Evolutionary conservation across 2,329 filamentous ascomycete species (phyloP).

Genomic region (Trematosphaeria pertusa): DNA sequence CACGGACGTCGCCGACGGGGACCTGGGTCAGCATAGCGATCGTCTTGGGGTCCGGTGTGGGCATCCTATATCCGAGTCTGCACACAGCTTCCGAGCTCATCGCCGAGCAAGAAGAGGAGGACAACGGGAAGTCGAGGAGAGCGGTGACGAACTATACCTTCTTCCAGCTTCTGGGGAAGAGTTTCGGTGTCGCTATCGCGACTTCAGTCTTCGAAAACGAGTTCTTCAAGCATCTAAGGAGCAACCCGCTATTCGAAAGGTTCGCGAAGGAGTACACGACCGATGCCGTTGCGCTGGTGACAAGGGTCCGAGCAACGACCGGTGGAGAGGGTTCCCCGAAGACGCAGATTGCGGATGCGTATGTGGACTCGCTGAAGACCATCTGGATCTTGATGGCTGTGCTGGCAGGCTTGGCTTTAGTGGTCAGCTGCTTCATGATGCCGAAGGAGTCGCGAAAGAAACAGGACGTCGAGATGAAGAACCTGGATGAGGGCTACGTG

Average conservation of each 20-base stretch:
- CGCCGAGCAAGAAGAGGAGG: constrained; percentile 8
- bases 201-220: constrained; percentile 51
- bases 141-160: constrained; percentile 56
- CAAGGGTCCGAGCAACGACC: constrained; percentile 29
- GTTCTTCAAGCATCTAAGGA: constrained; percentile 27
- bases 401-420: constrained; percentile 28
- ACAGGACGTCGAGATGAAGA: constrained; percentile 8
- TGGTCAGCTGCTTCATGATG: constrained; percentile 27
- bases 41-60: constrained; percentile 50
- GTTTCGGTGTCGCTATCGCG: constrained; percentile 56
- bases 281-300: constrained; percentile 33
- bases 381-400: constrained; percentile 41
- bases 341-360: constrained; percentile 27
- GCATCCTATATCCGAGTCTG: constrained; percentile 51
- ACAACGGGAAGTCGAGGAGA: constrained; percentile 15
- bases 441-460: constrained; percentile 3
- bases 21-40: constrained; percentile 55
- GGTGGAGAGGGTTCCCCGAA: constrained; percentile 15
- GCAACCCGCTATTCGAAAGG: constrained; percentile 22
- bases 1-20: constrained; percentile 43
- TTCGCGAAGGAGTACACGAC: constrained; percentile 27
- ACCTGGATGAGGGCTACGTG: constrained; percentile 6
- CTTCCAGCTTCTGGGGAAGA: constrained; percentile 56
- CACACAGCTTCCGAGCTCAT: constrained; percentile 50
- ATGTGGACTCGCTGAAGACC: constrained; percentile 31